phyloP scores from a whole-genome alignment of 2,329 filamentous ascomycete species.

The Cryphonectria naterciae region DNA sequence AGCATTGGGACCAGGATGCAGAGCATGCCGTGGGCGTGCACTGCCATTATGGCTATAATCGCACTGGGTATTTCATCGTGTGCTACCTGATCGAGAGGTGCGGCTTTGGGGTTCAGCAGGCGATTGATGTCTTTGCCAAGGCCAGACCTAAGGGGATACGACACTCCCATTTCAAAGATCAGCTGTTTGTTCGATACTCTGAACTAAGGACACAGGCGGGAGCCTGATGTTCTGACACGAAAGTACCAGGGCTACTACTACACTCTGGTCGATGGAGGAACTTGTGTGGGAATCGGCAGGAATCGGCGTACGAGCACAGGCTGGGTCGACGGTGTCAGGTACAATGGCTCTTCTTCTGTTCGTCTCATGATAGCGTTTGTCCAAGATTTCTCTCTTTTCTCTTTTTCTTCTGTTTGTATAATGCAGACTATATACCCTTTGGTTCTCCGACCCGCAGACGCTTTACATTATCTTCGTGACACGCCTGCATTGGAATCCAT shows the following conservation, averaged over 20 bases:
- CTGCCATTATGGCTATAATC: slow-evolving; percentile 95
- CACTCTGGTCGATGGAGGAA: neutral
- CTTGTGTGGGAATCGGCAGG: neutral
- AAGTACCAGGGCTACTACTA: no score
- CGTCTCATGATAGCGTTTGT: slow-evolving; percentile 1
- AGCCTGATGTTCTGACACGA: neutral
- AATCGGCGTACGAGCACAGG: neutral
- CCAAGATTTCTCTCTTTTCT: neutral
- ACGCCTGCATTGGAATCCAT: no score
- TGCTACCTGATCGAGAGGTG: slow-evolving; percentile 87
- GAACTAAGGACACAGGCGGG: slow-evolving; percentile 29
- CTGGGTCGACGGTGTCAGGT: neutral
- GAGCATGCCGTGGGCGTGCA: slow-evolving; percentile 76
- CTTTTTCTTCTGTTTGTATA: neutral
- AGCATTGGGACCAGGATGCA: slow-evolving; percentile 41
- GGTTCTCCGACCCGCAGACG: neutral
- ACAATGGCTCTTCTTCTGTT: neutral
- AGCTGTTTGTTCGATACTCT: slow-evolving; percentile 77
- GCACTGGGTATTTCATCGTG: slow-evolving; percentile 88
- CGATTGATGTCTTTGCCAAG: slow-evolving; percentile 76
- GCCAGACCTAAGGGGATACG: slow-evolving; percentile 81
- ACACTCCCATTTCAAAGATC: slow-evolving; percentile 87
- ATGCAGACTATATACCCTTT: neutral
- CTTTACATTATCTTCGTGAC: no score
- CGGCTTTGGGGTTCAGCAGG: slow-evolving; percentile 72